Conservation (phyloP, 2,329 filamentous ascomycete genomes). For the Colletotrichum caudatum region DNA sequence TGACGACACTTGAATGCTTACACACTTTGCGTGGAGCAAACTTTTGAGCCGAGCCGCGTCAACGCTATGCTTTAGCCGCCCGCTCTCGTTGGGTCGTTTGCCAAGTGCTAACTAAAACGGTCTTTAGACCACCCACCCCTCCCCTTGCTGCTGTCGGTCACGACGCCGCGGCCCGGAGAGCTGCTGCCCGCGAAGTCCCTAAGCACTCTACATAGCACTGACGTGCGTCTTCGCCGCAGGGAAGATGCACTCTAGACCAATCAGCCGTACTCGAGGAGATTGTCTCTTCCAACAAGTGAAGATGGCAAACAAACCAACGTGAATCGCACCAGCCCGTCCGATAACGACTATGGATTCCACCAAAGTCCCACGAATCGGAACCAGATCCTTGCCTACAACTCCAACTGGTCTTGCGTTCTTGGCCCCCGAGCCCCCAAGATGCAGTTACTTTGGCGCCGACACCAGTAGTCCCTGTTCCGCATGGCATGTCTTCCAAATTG, state of each 20-base stretch:
- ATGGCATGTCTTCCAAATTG: background rate
- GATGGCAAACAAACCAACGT: background rate
- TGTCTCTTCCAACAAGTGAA: constrained; percentile 7
- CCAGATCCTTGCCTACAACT: background rate
- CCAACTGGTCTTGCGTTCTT: background rate
- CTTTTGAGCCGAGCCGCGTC: background rate
- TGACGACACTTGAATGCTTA: too few species aligned
- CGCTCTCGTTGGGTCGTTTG: background rate
- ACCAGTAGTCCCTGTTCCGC: background rate
- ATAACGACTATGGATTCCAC: background rate
- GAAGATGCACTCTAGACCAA: background rate
- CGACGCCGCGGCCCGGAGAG: background rate
- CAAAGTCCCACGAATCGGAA: background rate
- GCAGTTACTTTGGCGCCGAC: background rate
- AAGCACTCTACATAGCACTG: background rate
- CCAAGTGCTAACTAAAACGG: background rate
- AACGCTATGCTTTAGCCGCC: background rate
- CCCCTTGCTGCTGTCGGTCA: background rate
- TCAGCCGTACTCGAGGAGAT: background rate
- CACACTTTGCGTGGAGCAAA: background rate
- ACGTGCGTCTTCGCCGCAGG: background rate
- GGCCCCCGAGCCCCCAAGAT: background rate
- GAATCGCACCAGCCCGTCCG: background rate
- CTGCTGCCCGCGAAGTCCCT: background rate
- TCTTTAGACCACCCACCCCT: background rate